Conservation (phyloP, 352 stramenopile genomes). For the Pythium utonaiense region DNA sequence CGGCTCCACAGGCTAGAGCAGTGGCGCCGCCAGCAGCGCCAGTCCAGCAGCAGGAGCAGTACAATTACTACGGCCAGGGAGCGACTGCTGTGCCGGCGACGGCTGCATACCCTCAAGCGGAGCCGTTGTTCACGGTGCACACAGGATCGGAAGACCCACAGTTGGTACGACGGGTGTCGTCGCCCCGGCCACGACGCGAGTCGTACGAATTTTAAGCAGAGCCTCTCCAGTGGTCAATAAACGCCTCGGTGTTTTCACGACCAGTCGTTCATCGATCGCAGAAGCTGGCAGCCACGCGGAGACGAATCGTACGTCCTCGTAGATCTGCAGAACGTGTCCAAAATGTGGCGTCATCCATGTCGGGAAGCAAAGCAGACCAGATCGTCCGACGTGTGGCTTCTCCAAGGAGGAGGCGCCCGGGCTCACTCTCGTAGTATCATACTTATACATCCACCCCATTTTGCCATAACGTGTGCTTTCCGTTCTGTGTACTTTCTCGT, state of each 20-base stretch:
- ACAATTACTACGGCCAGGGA: conserved; percentile 12
- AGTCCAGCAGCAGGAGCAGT: conserved; percentile 7
- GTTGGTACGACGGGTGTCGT: conserved; percentile 21
- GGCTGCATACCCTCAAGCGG: conserved; percentile 9
- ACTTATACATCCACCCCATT: conserved; percentile 4
- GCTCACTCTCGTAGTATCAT: conserved; percentile 4
- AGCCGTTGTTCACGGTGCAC: conserved; percentile 19
- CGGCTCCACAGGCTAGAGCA: background rate
- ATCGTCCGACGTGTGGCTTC: background rate
- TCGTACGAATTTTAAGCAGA: conserved; percentile 36
- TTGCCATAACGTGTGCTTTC: background rate
- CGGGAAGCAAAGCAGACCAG: background rate
- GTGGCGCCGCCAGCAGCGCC: background rate
- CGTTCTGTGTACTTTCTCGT: too few species aligned
- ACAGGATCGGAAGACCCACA: conserved; percentile 13
- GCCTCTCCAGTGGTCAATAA: background rate
- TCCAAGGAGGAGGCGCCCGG: background rate
- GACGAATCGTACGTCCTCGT: background rate
- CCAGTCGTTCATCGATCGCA: background rate
- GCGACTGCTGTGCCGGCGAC: background rate
- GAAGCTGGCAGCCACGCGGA: background rate
- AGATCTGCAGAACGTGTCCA: background rate
- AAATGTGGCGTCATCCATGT: conserved; percentile 3
- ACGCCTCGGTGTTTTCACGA: background rate
- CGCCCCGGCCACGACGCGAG: conserved; percentile 31